Base-by-base conservation (phyloP, 2,329 filamentous ascomycete species). In the Colletotrichum tropicicola region DNA sequence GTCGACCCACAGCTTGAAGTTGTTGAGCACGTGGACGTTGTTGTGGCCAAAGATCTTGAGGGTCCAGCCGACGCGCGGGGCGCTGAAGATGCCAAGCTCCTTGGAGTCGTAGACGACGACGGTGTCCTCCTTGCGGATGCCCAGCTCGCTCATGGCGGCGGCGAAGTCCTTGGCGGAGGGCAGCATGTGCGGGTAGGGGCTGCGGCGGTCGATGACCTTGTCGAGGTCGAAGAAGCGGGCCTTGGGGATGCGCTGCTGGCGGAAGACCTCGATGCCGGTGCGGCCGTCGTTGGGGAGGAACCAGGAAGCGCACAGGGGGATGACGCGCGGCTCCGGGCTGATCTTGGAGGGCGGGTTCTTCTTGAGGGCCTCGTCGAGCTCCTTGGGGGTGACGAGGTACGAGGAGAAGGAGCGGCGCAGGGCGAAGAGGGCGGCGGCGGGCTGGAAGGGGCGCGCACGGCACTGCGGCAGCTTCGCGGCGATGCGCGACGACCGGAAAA, bases 141-240 rank as follows among this genome's bases (percentile, higher is more conserved):
- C 96, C 51, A 99, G 81, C 69, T 91, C 88, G 71, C 92, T 91
- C 94, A 99, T 97, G 43, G 94, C 93, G 57, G 90, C 87, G 45
- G 93, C 92, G 74, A 99, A 98, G 54, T 88, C 85, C 73, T 92
- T 89, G 37, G 92, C 85, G 7, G 87, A 90, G 3, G 96, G 96
- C 3, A 99, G 88, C 96, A 99, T 99, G 77, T 99, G 96, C 7
- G 96, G 95, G 76, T 97, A 98, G 1, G 93, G 92, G 59, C 92
- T 97, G 71, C 89, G 88, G 69, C 90, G 89, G 79, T 99, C 94
- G 73, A 96, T 93, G 75, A 97, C 87, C 72, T 89, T 93, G 79
- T 99, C 96, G 57, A 99, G 86, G 78, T 99, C 94, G 78, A 99
- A 99, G 87, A 98, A 99, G 30, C 94, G 92, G 1, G 96, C 91